A percentile compares a stretch with the other conserved stretches of the same genome.
Conservation (phyloP, 2,329 filamentous ascomycete genomes). For the Diaporthe longicolla region DNA sequence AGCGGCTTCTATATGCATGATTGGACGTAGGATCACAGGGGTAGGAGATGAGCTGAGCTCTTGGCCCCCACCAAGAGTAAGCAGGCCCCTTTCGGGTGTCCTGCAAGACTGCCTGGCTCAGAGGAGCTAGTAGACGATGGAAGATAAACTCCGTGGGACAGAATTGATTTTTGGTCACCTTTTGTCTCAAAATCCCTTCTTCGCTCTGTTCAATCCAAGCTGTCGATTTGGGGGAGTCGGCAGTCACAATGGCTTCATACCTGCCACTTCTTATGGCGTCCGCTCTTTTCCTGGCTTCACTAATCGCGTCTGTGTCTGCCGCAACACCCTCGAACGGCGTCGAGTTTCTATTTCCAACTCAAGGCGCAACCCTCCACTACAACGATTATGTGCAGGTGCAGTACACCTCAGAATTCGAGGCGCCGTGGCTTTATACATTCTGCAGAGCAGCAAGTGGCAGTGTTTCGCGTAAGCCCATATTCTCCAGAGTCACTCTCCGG, state of each 20-base stretch:
- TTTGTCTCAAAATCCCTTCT: neutral
- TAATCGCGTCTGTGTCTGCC: constrained; percentile 5
- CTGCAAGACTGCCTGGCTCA: neutral
- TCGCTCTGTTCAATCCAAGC: neutral
- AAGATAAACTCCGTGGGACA: neutral
- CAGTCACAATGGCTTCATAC: constrained; percentile 9
- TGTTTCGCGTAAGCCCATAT: constrained; percentile 20
- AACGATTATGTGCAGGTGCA: constrained; percentile 37
- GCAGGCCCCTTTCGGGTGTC: neutral
- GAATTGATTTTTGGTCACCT: neutral
- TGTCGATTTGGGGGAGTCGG: neutral
- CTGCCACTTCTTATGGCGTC: neutral
- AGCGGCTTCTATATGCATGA: neutral
- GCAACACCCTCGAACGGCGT: constrained; percentile 32
- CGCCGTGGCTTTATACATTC: constrained; percentile 28
- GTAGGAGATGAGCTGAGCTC: constrained; percentile 27
- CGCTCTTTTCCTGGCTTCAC: neutral
- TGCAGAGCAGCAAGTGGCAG: constrained; percentile 18
- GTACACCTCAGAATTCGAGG: constrained; percentile 30
- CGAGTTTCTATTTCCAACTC: constrained; percentile 33
- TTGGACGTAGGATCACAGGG: neutral
- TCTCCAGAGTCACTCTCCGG: neutral
- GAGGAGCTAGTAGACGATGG: neutral
- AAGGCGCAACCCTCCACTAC: constrained; percentile 32
- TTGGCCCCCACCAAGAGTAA: constrained; percentile 30